A percentile compares a stretch with the other conserved stretches of the same genome.
These are phyloP conservation scores for Aureobasidium leucospermi DNA, from an alignment of 2,329 filamentous ascomycete species.

Conservation along the genomic window DNA sequence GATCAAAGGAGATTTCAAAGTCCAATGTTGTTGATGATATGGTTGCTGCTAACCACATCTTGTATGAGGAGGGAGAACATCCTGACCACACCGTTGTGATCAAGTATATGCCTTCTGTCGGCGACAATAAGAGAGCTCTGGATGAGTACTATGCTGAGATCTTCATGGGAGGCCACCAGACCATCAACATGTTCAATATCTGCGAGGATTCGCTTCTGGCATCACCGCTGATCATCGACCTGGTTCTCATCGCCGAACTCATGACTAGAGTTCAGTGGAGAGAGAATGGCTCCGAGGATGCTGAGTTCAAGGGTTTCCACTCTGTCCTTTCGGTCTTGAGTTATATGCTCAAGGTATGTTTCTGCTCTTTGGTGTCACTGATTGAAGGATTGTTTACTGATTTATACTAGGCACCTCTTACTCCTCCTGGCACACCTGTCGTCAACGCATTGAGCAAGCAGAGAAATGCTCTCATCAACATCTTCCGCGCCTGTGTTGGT, in stretches of 20 bases:
- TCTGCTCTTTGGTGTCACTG: background rate
- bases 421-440: conserved; percentile 88
- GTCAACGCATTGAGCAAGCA: conserved; percentile 96
- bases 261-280: conserved; percentile 98
- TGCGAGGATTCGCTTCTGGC: conserved; percentile 97
- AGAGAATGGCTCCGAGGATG: conserved; percentile 38
- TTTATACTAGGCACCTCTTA: conserved; percentile 68
- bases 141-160: conserved; percentile 99
- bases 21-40: conserved; percentile 99
- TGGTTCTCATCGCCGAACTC: conserved; percentile 88
- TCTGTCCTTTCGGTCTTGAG: conserved; percentile 92
- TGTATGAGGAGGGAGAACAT: conserved; percentile 89
- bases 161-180: conserved; percentile 97
- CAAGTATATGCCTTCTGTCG: conserved; percentile 99
- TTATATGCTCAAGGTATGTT: conserved; percentile 80
- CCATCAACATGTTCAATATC: conserved; percentile 96
- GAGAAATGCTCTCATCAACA: conserved; percentile 88
- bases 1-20: conserved; percentile 99
- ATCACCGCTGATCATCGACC: conserved; percentile 92
- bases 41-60: conserved; percentile 87
- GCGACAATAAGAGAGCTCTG: conserved; percentile 96
- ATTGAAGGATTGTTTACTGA: conserved; percentile 11
- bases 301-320: conserved; percentile 87
- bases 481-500: conserved; percentile 95
- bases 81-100: conserved; percentile 98